Evolutionary conservation across 2,329 filamentous ascomycete genomes (phyloP).

Genomic region (Talaromyces sp.): DNA sequence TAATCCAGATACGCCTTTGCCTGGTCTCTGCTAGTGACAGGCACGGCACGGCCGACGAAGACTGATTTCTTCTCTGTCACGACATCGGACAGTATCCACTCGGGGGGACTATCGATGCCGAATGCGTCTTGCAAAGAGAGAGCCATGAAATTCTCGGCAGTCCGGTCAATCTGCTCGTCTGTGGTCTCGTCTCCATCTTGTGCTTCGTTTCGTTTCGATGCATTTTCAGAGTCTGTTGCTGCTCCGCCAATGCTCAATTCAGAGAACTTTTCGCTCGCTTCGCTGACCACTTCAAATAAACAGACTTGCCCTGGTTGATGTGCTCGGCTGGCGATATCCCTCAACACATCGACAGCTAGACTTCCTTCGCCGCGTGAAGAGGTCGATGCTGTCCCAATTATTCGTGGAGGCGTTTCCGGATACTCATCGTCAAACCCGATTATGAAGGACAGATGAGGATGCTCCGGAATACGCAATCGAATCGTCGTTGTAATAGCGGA

Average conservation of each 20-base stretch:
- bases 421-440: conserved; percentile 68
- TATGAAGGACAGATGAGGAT: conserved; percentile 44
- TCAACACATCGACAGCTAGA: conserved; percentile 63
- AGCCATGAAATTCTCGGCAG: conserved; percentile 16
- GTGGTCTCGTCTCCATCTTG: not conserved
- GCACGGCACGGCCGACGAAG: conserved; percentile 73
- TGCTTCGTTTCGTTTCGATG: not conserved
- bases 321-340: conserved; percentile 60
- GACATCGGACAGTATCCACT: conserved; percentile 70
- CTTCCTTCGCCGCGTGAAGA: conserved; percentile 68
- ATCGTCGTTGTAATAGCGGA: conserved; percentile 30
- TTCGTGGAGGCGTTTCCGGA: conserved; percentile 64
- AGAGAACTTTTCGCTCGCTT: conserved; percentile 44
- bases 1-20: conserved; percentile 68
- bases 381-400: conserved; percentile 74
- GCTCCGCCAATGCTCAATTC: conserved; percentile 50
- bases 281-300: conserved; percentile 84
- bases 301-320: conserved; percentile 74
- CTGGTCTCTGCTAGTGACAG: conserved; percentile 63
- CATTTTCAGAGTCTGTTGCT: not conserved
- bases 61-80: conserved; percentile 79
- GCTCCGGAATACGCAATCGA: conserved; percentile 64
- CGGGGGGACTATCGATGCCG: conserved; percentile 41
- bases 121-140: conserved; percentile 26
- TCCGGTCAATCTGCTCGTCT: conserved; percentile 14